Evolutionary conservation across 345 rosid genomes (phyloP).

Genomic region (Theobroma cacao): DNA sequence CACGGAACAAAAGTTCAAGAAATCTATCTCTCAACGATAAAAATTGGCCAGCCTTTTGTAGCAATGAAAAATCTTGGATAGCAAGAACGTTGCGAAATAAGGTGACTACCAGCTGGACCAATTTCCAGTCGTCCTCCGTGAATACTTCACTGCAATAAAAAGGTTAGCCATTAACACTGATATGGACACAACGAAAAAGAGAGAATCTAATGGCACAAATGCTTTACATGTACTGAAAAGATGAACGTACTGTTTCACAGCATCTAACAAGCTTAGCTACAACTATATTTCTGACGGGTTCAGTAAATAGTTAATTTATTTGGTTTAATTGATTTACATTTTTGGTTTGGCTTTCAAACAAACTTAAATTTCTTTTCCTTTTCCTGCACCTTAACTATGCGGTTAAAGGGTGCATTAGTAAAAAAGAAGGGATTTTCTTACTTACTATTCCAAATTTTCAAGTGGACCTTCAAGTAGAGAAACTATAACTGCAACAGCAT

Average conservation of each 20-base stretch:
- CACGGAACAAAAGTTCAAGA: constrained; percentile 69
- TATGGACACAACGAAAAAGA: background rate
- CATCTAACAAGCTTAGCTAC: background rate
- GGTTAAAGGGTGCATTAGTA: constrained; percentile 41
- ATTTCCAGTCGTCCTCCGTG: constrained; percentile 94
- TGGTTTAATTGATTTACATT: background rate
- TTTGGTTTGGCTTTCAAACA: background rate
- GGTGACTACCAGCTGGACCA: constrained; percentile 87
- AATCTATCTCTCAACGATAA: constrained; percentile 78
- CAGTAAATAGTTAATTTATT: background rate
- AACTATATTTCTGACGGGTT: background rate
- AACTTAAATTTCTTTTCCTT: background rate
- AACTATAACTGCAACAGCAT: constrained; percentile 61
- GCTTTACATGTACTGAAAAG: background rate
- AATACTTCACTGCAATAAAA: constrained; percentile 59
- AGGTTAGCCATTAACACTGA: background rate
- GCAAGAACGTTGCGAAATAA: constrained; percentile 86
- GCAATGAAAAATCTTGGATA: constrained; percentile 60
- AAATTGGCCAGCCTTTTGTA: constrained; percentile 68
- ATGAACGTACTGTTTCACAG: background rate
- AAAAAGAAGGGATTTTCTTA: constrained; percentile 21
- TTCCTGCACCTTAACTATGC: background rate
- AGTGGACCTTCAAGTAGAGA: constrained; percentile 80
- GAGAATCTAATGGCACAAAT: background rate
- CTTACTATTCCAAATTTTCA: constrained; percentile 75